Conservation (phyloP, 345 rosid genomes). For the Linum usitatissimum region DNA sequence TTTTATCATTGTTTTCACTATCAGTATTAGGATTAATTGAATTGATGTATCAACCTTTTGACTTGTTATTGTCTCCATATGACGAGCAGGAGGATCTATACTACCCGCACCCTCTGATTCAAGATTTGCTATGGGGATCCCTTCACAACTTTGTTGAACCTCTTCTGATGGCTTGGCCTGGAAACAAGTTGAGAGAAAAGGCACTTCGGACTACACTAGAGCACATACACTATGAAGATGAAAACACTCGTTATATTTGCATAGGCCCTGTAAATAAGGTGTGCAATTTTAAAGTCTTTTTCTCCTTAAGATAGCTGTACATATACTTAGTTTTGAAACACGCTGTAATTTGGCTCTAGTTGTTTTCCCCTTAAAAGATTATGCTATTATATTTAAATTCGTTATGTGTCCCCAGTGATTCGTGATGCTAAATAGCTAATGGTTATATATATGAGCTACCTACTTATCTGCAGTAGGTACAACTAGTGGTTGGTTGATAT, state of each 20-base stretch:
- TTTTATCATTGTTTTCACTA: not conserved
- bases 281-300: not conserved
- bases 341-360: not conserved
- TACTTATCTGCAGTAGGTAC: not conserved
- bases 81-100: constrained; percentile 6
- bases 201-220: not conserved
- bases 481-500: not conserved
- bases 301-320: not conserved
- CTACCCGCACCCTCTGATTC: constrained; percentile 7
- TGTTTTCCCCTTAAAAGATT: not conserved
- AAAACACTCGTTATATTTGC: constrained; percentile 5
- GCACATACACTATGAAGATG: constrained; percentile 9
- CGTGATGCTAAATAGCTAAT: not conserved
- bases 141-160: constrained; percentile 1
- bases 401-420: not conserved
- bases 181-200: not conserved
- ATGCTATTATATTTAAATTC: not conserved
- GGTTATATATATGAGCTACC: not conserved
- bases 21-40: not conserved
- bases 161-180: not conserved
- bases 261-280: constrained; percentile 9
- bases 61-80: not conserved
- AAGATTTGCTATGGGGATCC: constrained; percentile 5
- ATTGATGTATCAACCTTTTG: not conserved
- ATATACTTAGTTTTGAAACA: not conserved